Base-by-base conservation (phyloP, 2,329 filamentous ascomycete species). In the Cladophialophora psammophila region DNA sequence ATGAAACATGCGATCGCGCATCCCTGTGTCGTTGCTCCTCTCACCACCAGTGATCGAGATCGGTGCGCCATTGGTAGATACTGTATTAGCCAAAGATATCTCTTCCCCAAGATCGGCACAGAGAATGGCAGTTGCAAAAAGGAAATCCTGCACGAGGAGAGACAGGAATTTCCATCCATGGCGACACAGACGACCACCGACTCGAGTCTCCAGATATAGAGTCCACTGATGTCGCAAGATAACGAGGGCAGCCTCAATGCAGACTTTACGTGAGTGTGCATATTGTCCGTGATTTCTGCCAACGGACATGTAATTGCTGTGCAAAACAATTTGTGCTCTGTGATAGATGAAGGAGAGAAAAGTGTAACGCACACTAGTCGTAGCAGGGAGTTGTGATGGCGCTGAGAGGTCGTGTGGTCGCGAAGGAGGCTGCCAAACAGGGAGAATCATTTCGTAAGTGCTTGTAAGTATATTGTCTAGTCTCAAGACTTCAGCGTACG, bases 51-150 rank as follows among this genome's bases (percentile, higher is more conserved):
- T 32, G 10, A 2, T 32, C 12, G 60, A 40, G 12, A 26, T 42
- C 9, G 13, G 13, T 2, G 31, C n/a, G 35, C 7, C 40, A 18
- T 50, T 36, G 38, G 26, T 5, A 20, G 42, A 31, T 15, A 2
- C 32, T 5, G 18, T 8, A 34, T 31, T 20, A 38, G 13, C n/a
- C 40, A 40, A 62, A 40, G 56, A 54, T 12, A 63, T 50, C 18
- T 76, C 75, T 20, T 73, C 74, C 54, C 78, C 76, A 18, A 81
- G 74, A 63, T 84, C 82, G 2, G 83, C 74, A 42, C 81, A 80
- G 3, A 85, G 72, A 20, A 85, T 77, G 65, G 82, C 83, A 52
- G 80, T 80, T 1, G 82, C 83, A 2, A 84, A 76, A 7, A 85
- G 74, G 55, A 84, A 84, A 66, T 83, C 81, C 63, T 83, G 80